Evolutionary conservation across 805 yeast species (phyloP), one percentile per base, ranked within the genome.

Genomic region (Spathaspora arborariae): DNA sequence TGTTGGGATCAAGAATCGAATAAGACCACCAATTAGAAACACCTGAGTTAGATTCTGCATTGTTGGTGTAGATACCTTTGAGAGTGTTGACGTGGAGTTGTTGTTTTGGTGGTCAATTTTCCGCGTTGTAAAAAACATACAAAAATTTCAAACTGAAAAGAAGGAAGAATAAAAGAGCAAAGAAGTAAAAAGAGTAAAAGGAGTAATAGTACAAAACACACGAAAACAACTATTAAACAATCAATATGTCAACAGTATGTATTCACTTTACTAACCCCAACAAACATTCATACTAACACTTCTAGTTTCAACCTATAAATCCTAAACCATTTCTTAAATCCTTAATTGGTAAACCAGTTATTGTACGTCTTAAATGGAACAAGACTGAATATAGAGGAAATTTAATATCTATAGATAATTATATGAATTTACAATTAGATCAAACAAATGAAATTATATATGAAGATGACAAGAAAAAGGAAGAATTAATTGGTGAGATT

Each of bases 281-380:
- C 24, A 13, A 45, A 26, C 45, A 10, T 30, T 13, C 4, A 2
- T 30, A 30, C 35, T 30, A 30, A 30, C 35, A 30, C 35, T 2
- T 15, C 4, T 15, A 30, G 35, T 30, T 30, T 13, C 35, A 30
- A 51, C 94, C 96, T 15, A 72, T 85, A 19, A 88, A 89, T 58
- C 97, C 97, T 13, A 90, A 87, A 61, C 96, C 96, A n/a, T 94
- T 83, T 56, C 73, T 94, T 41, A 83, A 83, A 51, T 83, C 86
- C 20, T 78, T 94, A 39, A 74, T 85, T n/a, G 82, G 84, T 46
- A 76, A 83, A 48, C 74, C 69, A 27, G 90, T 92, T 10, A 68
- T 82, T 10, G 92, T 94, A 18, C 80, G 90, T 47, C 76, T 94
- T 51, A 94, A 94, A 62, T 94, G 96, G 85, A 92, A 90, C 59